These are phyloP conservation scores for Pseudofabraea citricarpa DNA, from an alignment of 2,329 filamentous ascomycete species.

Conservation along the genomic window DNA sequence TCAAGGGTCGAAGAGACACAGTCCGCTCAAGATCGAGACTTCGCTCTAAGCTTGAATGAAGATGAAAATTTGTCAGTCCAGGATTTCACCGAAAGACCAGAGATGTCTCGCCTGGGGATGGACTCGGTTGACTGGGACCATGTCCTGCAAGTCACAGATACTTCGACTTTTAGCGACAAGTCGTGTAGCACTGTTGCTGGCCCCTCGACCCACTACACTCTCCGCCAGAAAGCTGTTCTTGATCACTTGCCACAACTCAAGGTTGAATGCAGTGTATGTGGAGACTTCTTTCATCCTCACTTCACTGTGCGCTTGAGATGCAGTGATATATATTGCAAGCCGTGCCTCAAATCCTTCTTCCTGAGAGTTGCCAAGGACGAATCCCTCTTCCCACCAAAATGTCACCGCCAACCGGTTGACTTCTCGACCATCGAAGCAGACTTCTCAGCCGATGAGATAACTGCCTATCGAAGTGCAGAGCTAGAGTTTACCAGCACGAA, in stretches of 20 bases:
- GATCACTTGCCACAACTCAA: slow-evolving; percentile 18
- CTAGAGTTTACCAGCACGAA: slow-evolving; percentile 16
- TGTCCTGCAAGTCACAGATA: slow-evolving; percentile 14
- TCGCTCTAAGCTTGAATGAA: slow-evolving; percentile 6
- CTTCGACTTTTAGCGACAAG: slow-evolving; percentile 12
- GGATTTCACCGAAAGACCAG: slow-evolving; percentile 6
- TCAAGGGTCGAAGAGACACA: slow-evolving; percentile 11
- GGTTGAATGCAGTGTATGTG: slow-evolving; percentile 18
- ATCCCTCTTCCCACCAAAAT: slow-evolving; percentile 18
- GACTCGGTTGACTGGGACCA: slow-evolving; percentile 14
- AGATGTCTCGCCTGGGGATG: slow-evolving; percentile 7
- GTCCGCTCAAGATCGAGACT: slow-evolving; percentile 9
- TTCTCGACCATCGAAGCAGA: slow-evolving; percentile 16
- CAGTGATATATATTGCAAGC: slow-evolving; percentile 18
- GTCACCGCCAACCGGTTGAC: slow-evolving; percentile 14
- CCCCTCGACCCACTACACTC: slow-evolving; percentile 12
- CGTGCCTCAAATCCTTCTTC: slow-evolving; percentile 19
- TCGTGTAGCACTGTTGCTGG: slow-evolving; percentile 12
- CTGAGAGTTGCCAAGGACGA: slow-evolving; percentile 18
- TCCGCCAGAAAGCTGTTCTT: slow-evolving; percentile 13
- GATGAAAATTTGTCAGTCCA: slow-evolving; percentile 9
- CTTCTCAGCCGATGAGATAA: slow-evolving; percentile 14
- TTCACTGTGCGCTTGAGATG: slow-evolving; percentile 15
- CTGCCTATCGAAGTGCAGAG: slow-evolving; percentile 13
- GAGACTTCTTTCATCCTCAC: slow-evolving; percentile 15